Base-by-base conservation (phyloP, 805 yeast genomes). In the Candida boidinii region DNA sequence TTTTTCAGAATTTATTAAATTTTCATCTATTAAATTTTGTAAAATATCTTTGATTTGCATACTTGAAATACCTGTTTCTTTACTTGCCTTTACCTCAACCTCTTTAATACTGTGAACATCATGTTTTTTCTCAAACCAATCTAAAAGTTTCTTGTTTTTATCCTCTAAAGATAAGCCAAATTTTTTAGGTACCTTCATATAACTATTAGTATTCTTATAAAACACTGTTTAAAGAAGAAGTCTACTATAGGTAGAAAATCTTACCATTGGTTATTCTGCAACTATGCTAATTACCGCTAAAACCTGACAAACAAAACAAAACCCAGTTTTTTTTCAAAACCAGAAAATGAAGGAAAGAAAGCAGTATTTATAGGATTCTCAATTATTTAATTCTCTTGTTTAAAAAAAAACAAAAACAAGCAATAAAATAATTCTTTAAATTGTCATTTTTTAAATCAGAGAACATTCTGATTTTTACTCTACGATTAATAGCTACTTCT, bases 21-120 rank as follows among this genome's bases (percentile, higher is more conserved):
- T 66, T 33, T 73, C 80, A 39, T 71, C 76, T 8, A 70, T 44
- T 36, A 73, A 56, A 4, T 48, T 41, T 26, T 66, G 68, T 8
- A 73, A 41, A 2, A 73, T 39, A 8, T 68, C 76, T 42, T 74
- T 73, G 26, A 73, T 69, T 31, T 69, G 66, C 71, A 72, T 71
- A 0, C 73, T 46, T n/a, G 70, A 62, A 6, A 73, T 62, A 0
- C 75, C 75, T 0, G 64, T 60, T 29, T 53, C 54, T 32, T 68
- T 69, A 3, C 72, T 58, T 1, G 62, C 74, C 8, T 48, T 40
- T 4, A 62, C 48, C 45, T 73, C 79, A 10, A 73, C 41, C 34
- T 73, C 80, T 39, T 73, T 73, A 33, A 71, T 56, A 34, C 56
- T 65, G 39, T 66, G 71, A 34, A 68, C 58, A 0, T 57, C 45